These are phyloP conservation scores for Eutrema salsugineum DNA, from an alignment of 441 rosid genomes.

Conservation along the genomic window DNA sequence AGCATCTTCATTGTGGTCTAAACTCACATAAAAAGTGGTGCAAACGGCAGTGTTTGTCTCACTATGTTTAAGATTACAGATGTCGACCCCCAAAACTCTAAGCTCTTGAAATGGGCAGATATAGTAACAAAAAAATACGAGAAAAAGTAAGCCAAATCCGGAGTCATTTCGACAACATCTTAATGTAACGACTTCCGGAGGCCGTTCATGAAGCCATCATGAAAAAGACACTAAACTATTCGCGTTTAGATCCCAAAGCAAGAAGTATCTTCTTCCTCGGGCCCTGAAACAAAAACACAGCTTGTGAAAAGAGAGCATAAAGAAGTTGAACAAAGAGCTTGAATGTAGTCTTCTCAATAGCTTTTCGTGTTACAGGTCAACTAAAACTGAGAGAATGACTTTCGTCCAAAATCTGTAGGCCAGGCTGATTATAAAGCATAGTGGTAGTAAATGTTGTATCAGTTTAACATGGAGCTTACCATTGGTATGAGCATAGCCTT, in stretches of 20 bases:
- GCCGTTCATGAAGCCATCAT: background rate
- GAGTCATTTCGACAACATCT: slow-evolving; percentile 27
- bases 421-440: background rate
- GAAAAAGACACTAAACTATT: slow-evolving; percentile 19
- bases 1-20: background rate
- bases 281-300: slow-evolving; percentile 56
- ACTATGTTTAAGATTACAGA: slow-evolving; percentile 21
- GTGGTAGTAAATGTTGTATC: slow-evolving; percentile 1
- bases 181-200: slow-evolving; percentile 17
- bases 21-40: slow-evolving; percentile 6
- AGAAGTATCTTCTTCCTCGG: slow-evolving; percentile 95
- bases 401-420: background rate
- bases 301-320: background rate
- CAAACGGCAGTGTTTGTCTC: slow-evolving; percentile 10
- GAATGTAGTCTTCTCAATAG: background rate
- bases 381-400: background rate
- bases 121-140: slow-evolving; percentile 8
- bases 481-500: slow-evolving; percentile 90
- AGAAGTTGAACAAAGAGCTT: background rate
- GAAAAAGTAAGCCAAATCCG: slow-evolving; percentile 18
- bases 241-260: slow-evolving; percentile 74
- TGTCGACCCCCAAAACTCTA: slow-evolving; percentile 21
- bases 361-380: background rate
- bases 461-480: slow-evolving; percentile 44
- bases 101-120: slow-evolving; percentile 18